Evolutionary conservation across 2,329 filamentous ascomycete genomes (phyloP).

Genomic region (Acephala macrosclerotiorum): DNA sequence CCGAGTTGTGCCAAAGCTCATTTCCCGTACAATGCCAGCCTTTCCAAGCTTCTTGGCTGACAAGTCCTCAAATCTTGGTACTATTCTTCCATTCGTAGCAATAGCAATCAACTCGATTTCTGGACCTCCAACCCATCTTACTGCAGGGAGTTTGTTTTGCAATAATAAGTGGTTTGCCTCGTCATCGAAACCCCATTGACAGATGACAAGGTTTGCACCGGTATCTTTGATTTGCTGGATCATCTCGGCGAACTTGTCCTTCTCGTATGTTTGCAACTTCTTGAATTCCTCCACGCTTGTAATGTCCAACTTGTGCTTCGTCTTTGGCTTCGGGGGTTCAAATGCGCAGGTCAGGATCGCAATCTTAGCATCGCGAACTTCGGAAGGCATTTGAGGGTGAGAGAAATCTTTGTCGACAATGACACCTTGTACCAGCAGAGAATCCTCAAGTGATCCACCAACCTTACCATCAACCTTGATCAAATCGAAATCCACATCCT

Average conservation of each 20-base stretch:
- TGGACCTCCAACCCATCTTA: constrained; percentile 96
- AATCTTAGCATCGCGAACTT: constrained; percentile 94
- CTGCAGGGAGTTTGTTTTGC: constrained; percentile 94
- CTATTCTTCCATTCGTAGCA: constrained; percentile 96
- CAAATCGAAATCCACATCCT: constrained; percentile 97
- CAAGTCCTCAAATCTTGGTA: constrained; percentile 95
- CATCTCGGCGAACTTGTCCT: constrained; percentile 97
- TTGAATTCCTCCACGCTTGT: constrained; percentile 98
- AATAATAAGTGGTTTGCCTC: constrained; percentile 97
- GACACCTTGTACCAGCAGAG: constrained; percentile 94
- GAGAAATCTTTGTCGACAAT: constrained; percentile 99
- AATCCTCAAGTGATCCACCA: constrained; percentile 91
- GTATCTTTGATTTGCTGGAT: constrained; percentile 98
- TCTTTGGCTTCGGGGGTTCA: constrained; percentile 99
- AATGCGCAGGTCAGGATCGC: constrained; percentile 98
- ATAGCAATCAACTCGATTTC: constrained; percentile 99
- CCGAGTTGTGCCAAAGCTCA: constrained; percentile 95
- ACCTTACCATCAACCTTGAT: constrained; percentile 99
- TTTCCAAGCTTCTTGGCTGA: constrained; percentile 88
- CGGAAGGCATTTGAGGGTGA: constrained; percentile 97
- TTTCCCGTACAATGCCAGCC: constrained; percentile 90
- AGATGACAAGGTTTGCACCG: constrained; percentile 96
- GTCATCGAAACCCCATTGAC: constrained; percentile 99
- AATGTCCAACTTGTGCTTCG: constrained; percentile 99
- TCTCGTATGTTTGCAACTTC: constrained; percentile 94